phyloP scores from a whole-genome alignment of 352 stramenopile species.

The Phytopythium boreale region DNA sequence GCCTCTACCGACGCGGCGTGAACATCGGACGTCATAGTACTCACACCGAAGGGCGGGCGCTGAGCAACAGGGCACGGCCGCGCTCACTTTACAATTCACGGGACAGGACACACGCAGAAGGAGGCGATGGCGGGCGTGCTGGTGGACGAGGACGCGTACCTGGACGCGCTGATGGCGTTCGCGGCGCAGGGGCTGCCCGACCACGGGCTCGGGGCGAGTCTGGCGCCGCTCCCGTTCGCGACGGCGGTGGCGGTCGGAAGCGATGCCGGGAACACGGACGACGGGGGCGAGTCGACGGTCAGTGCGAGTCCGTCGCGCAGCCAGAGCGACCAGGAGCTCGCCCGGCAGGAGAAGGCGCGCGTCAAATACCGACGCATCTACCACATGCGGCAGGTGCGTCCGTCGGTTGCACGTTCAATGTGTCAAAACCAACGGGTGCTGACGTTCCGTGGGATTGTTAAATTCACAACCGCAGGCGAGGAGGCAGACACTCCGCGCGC shows the following conservation, averaged over 20 bases:
- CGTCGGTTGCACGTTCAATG: background rate
- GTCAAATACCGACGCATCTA: constrained; percentile 7
- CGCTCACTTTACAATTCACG: background rate
- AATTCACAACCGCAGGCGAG: constrained; percentile 4
- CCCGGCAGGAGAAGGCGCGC: constrained; percentile 5
- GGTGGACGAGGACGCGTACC: constrained; percentile 4
- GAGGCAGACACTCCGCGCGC: background rate
- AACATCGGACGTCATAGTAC: background rate
- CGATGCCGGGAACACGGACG: constrained; percentile 1
- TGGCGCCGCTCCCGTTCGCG: background rate
- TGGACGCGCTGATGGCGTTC: constrained; percentile 6
- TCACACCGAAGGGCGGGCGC: background rate
- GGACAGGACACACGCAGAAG: background rate
- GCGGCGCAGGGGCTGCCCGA: background rate
- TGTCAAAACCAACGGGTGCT: background rate
- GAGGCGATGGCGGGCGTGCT: background rate
- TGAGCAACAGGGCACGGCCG: background rate
- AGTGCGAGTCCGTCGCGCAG: background rate
- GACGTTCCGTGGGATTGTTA: background rate
- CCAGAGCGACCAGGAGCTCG: background rate
- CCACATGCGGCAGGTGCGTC: constrained; percentile 4
- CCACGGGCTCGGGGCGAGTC: background rate
- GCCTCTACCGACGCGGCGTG: background rate
- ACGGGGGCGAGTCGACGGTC: background rate
- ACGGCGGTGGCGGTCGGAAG: background rate